Percentiles rank a stretch among this genome's conserved stretches.
Evolutionary conservation across 257 asterid species (phyloP).

Genomic region (Ophiorrhiza pumila): DNA sequence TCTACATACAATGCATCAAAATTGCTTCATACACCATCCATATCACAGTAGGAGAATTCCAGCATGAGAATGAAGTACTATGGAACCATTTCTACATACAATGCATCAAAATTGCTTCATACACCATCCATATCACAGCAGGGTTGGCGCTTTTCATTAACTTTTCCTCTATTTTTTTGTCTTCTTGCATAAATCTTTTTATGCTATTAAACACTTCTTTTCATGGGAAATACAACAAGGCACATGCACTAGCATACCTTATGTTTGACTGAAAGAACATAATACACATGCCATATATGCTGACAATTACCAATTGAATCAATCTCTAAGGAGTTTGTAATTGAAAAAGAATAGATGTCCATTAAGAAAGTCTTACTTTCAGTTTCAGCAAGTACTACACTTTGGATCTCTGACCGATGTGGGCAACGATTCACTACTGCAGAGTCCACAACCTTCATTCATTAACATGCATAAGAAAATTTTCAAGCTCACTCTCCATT

Average conservation of each 20-base stretch:
- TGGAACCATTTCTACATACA: neutral
- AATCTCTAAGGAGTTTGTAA: neutral
- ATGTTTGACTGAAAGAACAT: neutral
- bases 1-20: neutral
- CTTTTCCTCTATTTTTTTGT: neutral
- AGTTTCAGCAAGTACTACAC: slow-evolving; percentile 61
- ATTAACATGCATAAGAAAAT: slow-evolving; percentile 23
- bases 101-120: neutral
- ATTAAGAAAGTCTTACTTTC: slow-evolving; percentile 40
- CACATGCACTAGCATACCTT: neutral
- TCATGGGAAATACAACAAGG: neutral
- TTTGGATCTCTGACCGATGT: slow-evolving; percentile 84
- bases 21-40: neutral
- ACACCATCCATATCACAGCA: neutral
- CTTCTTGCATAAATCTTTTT: neutral
- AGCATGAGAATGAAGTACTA: neutral
- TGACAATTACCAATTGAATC: neutral
- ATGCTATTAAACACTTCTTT: neutral
- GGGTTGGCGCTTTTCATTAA: neutral
- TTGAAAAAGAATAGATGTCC: neutral
- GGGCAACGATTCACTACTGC: slow-evolving; percentile 70
- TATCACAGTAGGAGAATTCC: too few relatives aligned
- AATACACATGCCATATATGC: neutral
- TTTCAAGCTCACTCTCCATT: neutral
- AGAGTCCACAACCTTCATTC: slow-evolving; percentile 66